Conservation (phyloP, 176 grass and related monocot genomes). For the Oryza nivara region DNA sequence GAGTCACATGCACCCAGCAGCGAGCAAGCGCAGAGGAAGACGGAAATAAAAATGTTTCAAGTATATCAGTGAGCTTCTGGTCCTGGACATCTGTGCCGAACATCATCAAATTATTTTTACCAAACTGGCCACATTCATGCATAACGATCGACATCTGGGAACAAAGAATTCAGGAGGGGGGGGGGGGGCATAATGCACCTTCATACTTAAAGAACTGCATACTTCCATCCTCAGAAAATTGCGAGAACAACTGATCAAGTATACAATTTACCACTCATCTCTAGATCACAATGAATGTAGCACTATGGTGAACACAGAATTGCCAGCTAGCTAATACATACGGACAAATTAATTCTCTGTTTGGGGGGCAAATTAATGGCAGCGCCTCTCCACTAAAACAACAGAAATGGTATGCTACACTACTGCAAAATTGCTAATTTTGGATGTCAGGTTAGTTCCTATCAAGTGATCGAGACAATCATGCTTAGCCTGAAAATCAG, state of each 20-base stretch:
- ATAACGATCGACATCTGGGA: background rate
- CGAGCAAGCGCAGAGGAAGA: background rate
- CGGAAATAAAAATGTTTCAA: background rate
- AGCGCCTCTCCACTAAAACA: conserved; percentile 16
- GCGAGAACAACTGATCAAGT: background rate
- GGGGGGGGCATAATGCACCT: background rate
- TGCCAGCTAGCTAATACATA: conserved; percentile 23
- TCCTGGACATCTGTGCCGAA: background rate
- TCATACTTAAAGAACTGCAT: too few relatives aligned
- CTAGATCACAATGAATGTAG: background rate
- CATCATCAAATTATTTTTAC: background rate
- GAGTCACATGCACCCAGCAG: background rate
- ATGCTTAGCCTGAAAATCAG: conserved; percentile 33
- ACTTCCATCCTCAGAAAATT: background rate
- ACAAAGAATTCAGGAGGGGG: background rate
- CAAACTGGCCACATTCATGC: background rate
- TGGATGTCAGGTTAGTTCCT: conserved; percentile 27
- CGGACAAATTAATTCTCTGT: background rate
- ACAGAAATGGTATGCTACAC: conserved; percentile 12
- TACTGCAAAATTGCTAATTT: background rate
- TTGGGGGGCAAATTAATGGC: background rate
- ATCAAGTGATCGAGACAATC: background rate
- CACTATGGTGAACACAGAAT: conserved; percentile 19
- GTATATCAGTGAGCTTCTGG: background rate
- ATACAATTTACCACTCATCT: background rate